These are phyloP conservation scores for Castanospermum australe DNA, from an alignment of 306 rosid species.

Conservation along the genomic window DNA sequence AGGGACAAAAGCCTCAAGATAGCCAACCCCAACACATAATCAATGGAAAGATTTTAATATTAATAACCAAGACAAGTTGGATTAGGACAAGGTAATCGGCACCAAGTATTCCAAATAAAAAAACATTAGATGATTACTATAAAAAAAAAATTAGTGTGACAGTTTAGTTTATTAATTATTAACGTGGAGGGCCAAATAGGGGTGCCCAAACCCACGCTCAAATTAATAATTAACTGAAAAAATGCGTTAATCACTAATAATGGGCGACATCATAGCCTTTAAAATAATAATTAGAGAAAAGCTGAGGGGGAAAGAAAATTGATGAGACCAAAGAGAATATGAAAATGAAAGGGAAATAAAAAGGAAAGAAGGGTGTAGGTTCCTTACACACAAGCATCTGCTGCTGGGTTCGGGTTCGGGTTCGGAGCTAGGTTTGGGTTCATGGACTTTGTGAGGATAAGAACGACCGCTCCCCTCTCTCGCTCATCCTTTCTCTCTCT, in stretches of 20 bases:
- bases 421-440: conserved; percentile 35
- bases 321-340: conserved; percentile 51
- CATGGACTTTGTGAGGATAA: conserved; percentile 75
- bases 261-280: conserved; percentile 25
- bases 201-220: conserved; percentile 24
- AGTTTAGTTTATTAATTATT: not conserved
- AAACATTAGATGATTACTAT: not conserved
- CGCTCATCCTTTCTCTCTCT: conserved; percentile 33
- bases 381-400: conserved; percentile 69
- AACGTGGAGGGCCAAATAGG: not conserved
- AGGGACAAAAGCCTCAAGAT: not conserved
- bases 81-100: conserved; percentile 13
- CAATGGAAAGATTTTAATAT: not conserved
- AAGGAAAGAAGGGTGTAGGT: conserved; percentile 66
- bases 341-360: conserved; percentile 66
- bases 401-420: conserved; percentile 9
- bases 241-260: conserved; percentile 28
- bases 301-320: conserved; percentile 21
- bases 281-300: conserved; percentile 2
- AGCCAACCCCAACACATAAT: not conserved
- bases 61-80: conserved; percentile 14
- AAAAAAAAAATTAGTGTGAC: not conserved
- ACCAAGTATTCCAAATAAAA: not conserved
- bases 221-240: not conserved
- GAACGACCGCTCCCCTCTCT: conserved; percentile 44